Base-by-base conservation (phyloP, 768 basidiomycete genomes). In the Russula earlei region DNA sequence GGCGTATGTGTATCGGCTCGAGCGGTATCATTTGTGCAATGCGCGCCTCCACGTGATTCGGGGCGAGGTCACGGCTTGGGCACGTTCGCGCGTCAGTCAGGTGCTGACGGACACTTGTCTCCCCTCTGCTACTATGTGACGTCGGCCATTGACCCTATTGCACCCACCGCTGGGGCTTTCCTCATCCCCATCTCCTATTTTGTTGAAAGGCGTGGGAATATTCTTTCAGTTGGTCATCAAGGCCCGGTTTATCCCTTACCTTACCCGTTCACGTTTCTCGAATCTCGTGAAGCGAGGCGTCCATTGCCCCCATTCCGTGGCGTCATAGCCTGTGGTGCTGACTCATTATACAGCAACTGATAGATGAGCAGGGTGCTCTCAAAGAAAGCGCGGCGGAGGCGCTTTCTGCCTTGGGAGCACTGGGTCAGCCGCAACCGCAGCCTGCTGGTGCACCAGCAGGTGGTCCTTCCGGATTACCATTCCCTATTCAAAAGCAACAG, bases 301-400 rank as follows among this genome's bases (percentile, higher is more conserved):
- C 12, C 27, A 34, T 31, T 29, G 29, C 15, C 37, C 37, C 49
- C n/a, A 14, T 47, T 29, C 27, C n/a, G 20, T 45, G 34, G 29
- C 5, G 29, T 31, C 14, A 37, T 22, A 10, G 10, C 29, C 20
- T 58, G 31, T 43, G 43, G 37, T 25, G 55, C 58, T 59, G 29
- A 59, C 56, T 17, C 25, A 9, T 29, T 41, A 38, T 43, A 37
- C 22, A 58, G 59, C 55, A 61, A 41, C 44, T 59, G 42, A 53
- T 55, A 37, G 56, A 58, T 36, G 58, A 61, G 19, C 58, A 58
- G 43, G 61, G 55, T 52, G 65, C 58, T 34, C 67, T 54, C 60
- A 69, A 62, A 62, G 67, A 66, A 47, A 64, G 63, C 43, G 66
- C 67, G 31, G 65, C 67, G 2, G 67, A 70, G 52, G 59, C 63